These are phyloP conservation scores for Colletotrichum sp. DNA, from an alignment of 2,329 filamentous ascomycete genomes.

Conservation along the genomic window DNA sequence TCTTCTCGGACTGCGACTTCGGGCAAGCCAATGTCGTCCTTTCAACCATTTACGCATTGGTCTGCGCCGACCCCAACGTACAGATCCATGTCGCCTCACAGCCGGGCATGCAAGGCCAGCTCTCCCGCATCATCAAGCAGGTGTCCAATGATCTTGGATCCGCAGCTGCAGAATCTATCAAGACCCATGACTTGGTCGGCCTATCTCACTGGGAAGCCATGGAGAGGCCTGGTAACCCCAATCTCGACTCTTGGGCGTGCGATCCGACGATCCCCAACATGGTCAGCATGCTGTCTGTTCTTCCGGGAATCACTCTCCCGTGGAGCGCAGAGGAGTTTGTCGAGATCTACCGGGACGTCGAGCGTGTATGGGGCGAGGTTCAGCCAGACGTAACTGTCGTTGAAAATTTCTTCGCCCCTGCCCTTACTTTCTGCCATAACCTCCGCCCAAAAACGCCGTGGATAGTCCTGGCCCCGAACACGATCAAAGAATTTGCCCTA, in stretches of 20 bases:
- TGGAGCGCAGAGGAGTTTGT: background rate
- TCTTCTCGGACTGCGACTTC: constrained; percentile 50
- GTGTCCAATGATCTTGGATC: background rate
- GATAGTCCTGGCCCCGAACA: background rate
- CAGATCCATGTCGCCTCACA: background rate
- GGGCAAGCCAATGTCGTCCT: constrained; percentile 53
- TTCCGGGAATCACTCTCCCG: background rate
- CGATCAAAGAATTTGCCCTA: background rate
- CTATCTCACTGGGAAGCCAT: background rate
- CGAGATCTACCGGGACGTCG: background rate
- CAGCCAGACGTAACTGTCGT: background rate
- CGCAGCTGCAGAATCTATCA: background rate
- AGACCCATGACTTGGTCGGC: background rate
- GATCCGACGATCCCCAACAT: background rate
- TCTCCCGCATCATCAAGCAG: background rate
- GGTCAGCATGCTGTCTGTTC: background rate
- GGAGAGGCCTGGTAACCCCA: background rate
- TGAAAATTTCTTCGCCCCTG: background rate
- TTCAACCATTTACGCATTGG: constrained; percentile 44
- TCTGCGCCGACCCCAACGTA: background rate
- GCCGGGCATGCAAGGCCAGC: background rate
- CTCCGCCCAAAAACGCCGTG: background rate
- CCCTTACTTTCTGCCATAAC: background rate
- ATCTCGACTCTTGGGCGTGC: background rate
- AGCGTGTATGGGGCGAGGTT: background rate